Base-by-base conservation (phyloP, 345 rosid species). In the Citrus trifoliata region DNA sequence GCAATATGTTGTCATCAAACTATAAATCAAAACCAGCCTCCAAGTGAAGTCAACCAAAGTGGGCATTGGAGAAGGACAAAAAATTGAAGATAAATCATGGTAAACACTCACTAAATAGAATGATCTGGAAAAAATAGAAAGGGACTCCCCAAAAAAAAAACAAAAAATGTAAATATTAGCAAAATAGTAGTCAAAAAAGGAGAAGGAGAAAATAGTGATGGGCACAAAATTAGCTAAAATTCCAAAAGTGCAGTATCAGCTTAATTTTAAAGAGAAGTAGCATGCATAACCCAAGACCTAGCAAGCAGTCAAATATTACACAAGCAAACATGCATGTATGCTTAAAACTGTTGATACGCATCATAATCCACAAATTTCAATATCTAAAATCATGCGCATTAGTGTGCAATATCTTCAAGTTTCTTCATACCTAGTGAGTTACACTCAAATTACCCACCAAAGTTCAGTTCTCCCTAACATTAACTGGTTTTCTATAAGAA, bases 1-100 rank as follows among this genome's bases (percentile, higher is more conserved):
- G 56, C 33, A 55, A 33, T 70, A 77, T 0, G 76, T n/a, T 46
- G 32, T 25, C 62, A 80, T 77, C 69, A 82, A 58, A 80, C 33
- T 24, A 59, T 63, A 70, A 56, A 68, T 22, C 37, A 75, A 73
- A 40, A 61, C 64, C 28, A 71, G 58, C 58, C 25, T 58, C 25
- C 8, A 28, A 46, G 22, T 51, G 33, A 68, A 19, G 18, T 80
- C 67, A 60, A 22, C 27, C 22, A 46, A 66, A 51, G 21, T 59
- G 16, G 22, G 66, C 48, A 37, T 4, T 16, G 53, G 19, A 74
- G 37, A 64, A 32, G 70, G 55, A 68, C 46, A 72, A 60, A 32
- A 64, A 38, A 67, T 58, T 40, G 53, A 7, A 21, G 30, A 60
- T 10, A 28, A 58, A 81, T 18, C 55, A 73, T 21, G 5, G 28